These are phyloP conservation scores for Malassezia sp. DNA, from an alignment of 1,284 basidiomycete species.

Conservation along the genomic window DNA sequence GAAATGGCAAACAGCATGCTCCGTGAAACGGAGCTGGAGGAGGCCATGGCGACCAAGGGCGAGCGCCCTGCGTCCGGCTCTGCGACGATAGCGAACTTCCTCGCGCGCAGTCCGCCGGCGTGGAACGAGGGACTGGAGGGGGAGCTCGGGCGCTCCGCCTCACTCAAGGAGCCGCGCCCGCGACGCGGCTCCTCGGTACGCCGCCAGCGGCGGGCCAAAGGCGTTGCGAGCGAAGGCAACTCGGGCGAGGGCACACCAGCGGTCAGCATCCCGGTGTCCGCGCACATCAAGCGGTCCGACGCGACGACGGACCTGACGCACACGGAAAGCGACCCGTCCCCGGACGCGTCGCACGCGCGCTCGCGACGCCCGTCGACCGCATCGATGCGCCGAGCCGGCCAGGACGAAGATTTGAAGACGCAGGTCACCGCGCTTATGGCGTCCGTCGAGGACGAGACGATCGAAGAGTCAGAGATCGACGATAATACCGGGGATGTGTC, in stretches of 20 bases:
- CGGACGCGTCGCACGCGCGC: neutral
- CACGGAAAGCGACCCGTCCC: neutral
- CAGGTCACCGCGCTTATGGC: constrained; percentile 17
- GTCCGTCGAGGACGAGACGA: constrained; percentile 23
- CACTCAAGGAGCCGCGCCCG: constrained; percentile 26
- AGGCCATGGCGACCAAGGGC: too few relatives aligned
- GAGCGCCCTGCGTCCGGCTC: constrained; percentile 34
- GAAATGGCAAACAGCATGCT: constrained; percentile 51
- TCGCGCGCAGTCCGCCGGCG: constrained; percentile 51
- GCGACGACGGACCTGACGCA: constrained; percentile 13
- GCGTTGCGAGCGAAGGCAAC: too few relatives aligned
- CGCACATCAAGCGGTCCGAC: constrained; percentile 8
- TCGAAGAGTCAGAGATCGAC: constrained; percentile 21
- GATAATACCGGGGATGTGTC: constrained; percentile 26
- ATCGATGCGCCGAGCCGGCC: neutral
- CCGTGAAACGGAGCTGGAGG: constrained; percentile 12
- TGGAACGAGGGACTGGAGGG: constrained; percentile 50
- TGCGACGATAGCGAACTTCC: constrained; percentile 48
- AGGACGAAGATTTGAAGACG: constrained; percentile 9
- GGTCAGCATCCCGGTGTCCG: too few relatives aligned
- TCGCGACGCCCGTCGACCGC: constrained; percentile 9
- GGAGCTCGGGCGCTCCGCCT: constrained; percentile 24
- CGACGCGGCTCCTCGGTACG: neutral
- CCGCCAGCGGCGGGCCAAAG: too few relatives aligned
- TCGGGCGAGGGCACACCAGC: too few relatives aligned